Conservation (phyloP, 2,329 filamentous ascomycete genomes). For the Aspergillus neoniger region DNA sequence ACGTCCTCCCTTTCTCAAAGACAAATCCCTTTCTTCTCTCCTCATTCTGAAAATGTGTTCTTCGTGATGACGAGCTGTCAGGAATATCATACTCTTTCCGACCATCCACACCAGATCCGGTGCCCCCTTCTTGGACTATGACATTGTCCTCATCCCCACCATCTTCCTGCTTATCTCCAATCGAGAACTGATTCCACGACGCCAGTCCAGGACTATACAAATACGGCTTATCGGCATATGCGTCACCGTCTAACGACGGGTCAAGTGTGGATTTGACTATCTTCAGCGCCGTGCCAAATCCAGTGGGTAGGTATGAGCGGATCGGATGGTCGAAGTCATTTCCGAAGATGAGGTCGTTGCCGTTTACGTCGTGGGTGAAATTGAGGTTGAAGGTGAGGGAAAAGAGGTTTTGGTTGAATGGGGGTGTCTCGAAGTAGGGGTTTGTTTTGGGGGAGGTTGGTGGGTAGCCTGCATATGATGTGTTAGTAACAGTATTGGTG, state of each 20-base stretch:
- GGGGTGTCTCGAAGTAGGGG: slow-evolving; percentile 72
- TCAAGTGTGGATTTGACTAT: slow-evolving; percentile 91
- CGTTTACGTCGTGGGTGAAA: slow-evolving; percentile 67
- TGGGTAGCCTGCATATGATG: slow-evolving; percentile 63
- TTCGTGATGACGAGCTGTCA: slow-evolving; percentile 54
- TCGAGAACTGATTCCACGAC: slow-evolving; percentile 73
- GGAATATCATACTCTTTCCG: slow-evolving; percentile 56
- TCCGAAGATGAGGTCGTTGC: slow-evolving; percentile 79
- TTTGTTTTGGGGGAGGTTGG: slow-evolving; percentile 67
- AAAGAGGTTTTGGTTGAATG: slow-evolving; percentile 78
- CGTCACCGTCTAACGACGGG: slow-evolving; percentile 85
- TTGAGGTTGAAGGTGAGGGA: slow-evolving; percentile 78
- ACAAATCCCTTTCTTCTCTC: slow-evolving; percentile 57
- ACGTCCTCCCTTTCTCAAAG: slow-evolving; percentile 64
- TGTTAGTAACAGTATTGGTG: neutral
- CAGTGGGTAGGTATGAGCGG: slow-evolving; percentile 78
- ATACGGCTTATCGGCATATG: slow-evolving; percentile 82
- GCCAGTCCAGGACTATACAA: slow-evolving; percentile 80
- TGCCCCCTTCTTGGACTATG: slow-evolving; percentile 67
- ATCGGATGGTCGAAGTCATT: slow-evolving; percentile 96
- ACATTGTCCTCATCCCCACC: slow-evolving; percentile 29
- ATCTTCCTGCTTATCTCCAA: neutral
- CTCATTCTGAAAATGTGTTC: slow-evolving; percentile 63
- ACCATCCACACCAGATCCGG: slow-evolving; percentile 52
- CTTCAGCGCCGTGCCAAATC: slow-evolving; percentile 79